phyloP scores from a whole-genome alignment of 257 asterid genomes.

The Asclepias syriaca region DNA sequence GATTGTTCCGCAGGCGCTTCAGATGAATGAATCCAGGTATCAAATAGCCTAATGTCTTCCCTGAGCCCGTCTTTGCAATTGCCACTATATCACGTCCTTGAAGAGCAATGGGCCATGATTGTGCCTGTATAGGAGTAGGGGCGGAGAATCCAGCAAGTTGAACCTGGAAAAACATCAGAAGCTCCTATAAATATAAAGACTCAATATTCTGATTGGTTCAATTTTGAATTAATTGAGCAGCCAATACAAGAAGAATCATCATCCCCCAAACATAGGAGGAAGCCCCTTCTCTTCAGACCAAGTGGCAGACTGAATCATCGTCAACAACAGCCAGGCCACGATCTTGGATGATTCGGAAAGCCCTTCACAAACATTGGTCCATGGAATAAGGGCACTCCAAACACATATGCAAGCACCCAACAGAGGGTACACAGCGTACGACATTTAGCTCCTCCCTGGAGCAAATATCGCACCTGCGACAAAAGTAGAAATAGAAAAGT shows the following conservation, averaged over 20 bases:
- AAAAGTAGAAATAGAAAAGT: constrained; percentile 55
- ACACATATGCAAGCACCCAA: constrained; percentile 61
- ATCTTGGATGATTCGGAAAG: constrained; percentile 72
- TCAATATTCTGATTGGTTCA: constrained; percentile 32
- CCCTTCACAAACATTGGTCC: constrained; percentile 82
- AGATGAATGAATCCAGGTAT: constrained; percentile 88
- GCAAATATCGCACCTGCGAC: constrained; percentile 99
- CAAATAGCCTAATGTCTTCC: constrained; percentile 92
- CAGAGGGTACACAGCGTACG: constrained; percentile 82
- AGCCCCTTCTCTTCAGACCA: constrained; percentile 69
- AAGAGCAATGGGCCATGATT: constrained; percentile 97
- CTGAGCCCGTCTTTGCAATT: constrained; percentile 99
- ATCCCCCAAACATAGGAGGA: constrained; percentile 78
- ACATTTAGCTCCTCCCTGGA: constrained; percentile 95
- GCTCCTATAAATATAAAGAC: constrained; percentile 36
- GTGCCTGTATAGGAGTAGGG: constrained; percentile 99
- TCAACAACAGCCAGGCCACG: constrained; percentile 72
- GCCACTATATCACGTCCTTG: constrained; percentile 95
- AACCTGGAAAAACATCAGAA: constrained; percentile 63
- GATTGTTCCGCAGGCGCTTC: constrained; percentile 52
- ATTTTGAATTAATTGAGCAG: constrained; percentile 41
- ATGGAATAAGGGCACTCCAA: constrained; percentile 70
- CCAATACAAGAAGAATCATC: constrained; percentile 75
- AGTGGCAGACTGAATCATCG: constrained; percentile 69
- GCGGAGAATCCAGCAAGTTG: constrained; percentile 86